Percentiles rank a stretch among this genome's conserved stretches.
Evolutionary conservation across 805 yeast species (phyloP).

Genomic region (Candida ulmi): DNA sequence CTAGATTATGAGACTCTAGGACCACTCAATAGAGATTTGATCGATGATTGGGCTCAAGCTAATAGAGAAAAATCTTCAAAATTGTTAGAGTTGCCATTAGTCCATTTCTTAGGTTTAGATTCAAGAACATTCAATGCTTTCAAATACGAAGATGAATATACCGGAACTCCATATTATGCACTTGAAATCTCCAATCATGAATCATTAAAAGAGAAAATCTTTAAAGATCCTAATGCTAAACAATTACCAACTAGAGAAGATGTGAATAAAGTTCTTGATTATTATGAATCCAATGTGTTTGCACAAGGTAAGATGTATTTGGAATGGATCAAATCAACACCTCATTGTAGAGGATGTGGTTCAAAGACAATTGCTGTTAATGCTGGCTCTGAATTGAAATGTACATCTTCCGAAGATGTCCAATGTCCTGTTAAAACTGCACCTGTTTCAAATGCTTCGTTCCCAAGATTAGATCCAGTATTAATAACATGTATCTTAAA

Average conservation of each 20-base stretch:
- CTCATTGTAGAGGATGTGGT: constrained; percentile 88
- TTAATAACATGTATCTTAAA: constrained; percentile 76
- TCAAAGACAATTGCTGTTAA: constrained; percentile 51
- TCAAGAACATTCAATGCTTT: constrained; percentile 31
- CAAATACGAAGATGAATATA: constrained; percentile 39
- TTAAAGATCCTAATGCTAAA: constrained; percentile 3
- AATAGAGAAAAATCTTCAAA: constrained; percentile 7
- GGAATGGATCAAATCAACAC: constrained; percentile 76
- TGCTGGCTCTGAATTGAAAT: constrained; percentile 58
- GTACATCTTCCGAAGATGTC: constrained; percentile 28
- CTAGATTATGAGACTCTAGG: constrained; percentile 15
- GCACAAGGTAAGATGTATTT: constrained; percentile 80
- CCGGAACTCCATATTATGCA: constrained; percentile 61
- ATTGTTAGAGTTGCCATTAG: constrained; percentile 11
- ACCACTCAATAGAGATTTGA: constrained; percentile 6
- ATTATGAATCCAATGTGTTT: constrained; percentile 55
- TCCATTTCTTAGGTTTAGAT: constrained; percentile 38
- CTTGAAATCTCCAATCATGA: constrained; percentile 44
- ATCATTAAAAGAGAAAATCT: constrained; percentile 7
- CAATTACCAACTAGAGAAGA: constrained; percentile 17
- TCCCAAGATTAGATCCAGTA: constrained; percentile 92
- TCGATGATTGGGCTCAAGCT: constrained; percentile 20
- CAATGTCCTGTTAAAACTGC: constrained; percentile 20
- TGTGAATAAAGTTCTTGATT: constrained; percentile 18
- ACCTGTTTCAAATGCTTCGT: constrained; percentile 70